Evolutionary conservation across 148 eudicot species (phyloP).

Genomic region (Camellia japonica): DNA sequence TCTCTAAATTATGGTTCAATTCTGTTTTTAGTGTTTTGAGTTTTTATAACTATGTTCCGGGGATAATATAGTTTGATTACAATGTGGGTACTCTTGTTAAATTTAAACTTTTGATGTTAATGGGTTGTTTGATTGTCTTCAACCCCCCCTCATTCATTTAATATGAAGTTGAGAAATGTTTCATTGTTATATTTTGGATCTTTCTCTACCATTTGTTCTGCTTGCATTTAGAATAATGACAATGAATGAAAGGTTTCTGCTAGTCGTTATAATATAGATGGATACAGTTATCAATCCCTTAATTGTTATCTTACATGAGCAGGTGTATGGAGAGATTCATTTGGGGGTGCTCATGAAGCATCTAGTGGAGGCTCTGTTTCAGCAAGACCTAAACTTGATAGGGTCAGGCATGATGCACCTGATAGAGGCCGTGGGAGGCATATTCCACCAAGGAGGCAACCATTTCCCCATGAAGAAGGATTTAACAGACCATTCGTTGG

Average conservation of each 20-base stretch:
- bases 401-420: slow-evolving; percentile 43
- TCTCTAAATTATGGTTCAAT: no score
- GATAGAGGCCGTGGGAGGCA: slow-evolving; percentile 47
- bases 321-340: slow-evolving; percentile 67
- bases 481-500: no score
- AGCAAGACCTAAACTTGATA: slow-evolving; percentile 47
- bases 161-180: no score
- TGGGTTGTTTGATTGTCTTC: no score
- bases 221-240: not conserved
- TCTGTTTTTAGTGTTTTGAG: no score
- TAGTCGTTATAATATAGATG: not conserved
- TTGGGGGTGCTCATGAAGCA: slow-evolving; percentile 41
- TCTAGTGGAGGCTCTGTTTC: slow-evolving; percentile 28
- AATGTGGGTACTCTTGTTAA: no score
- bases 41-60: no score
- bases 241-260: not conserved
- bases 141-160: no score
- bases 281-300: not conserved
- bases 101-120: no score
- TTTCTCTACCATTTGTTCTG: no score
- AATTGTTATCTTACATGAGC: not conserved
- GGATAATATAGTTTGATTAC: no score
- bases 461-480: slow-evolving; percentile 44
- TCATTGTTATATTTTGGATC: no score
- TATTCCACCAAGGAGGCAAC: slow-evolving; percentile 49